phyloP scores from a whole-genome alignment of 148 eudicot species.

The Silene latifolia region DNA sequence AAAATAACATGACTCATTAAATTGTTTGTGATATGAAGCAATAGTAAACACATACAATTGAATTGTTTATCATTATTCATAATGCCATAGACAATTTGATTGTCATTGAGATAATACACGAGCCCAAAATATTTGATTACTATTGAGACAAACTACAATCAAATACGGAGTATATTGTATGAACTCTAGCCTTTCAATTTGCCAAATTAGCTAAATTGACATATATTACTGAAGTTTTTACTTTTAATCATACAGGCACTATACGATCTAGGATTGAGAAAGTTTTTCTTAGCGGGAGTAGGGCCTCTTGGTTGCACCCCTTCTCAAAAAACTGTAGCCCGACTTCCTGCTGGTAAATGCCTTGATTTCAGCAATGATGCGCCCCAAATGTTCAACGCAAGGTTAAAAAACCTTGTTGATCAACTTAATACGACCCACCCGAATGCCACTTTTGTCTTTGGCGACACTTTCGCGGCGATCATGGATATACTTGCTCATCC shows the following conservation, averaged over 20 bases:
- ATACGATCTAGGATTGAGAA: conserved; percentile 52
- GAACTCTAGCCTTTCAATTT: too few relatives aligned
- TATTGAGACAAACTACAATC: too few relatives aligned
- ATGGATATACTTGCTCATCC: conserved; percentile 51
- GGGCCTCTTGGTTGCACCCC: conserved; percentile 80
- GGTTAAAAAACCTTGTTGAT: conserved; percentile 45
- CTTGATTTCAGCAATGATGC: conserved; percentile 39
- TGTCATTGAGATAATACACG: too few relatives aligned
- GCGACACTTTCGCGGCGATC: conserved; percentile 51
- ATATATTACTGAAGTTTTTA: neutral
- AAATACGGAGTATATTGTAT: too few relatives aligned
- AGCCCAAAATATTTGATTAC: too few relatives aligned
- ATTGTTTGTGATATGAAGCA: too few relatives aligned
- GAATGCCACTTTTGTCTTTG: conserved; percentile 51
- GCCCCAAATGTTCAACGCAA: conserved; percentile 51
- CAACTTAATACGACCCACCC: conserved; percentile 40
- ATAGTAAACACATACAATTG: too few relatives aligned
- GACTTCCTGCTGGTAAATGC: conserved; percentile 41
- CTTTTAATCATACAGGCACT: conserved; percentile 25
- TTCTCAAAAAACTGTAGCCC: conserved; percentile 36
- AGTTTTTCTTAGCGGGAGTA: conserved; percentile 55
- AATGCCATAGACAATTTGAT: too few relatives aligned
- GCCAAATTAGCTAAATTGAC: too few relatives aligned
- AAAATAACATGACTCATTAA: too few relatives aligned
- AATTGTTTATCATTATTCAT: too few relatives aligned